Percentiles rank a stretch among this genome's conserved stretches.
Conservation (phyloP, 2,329 filamentous ascomycete genomes). For the Saccharata proteae region DNA sequence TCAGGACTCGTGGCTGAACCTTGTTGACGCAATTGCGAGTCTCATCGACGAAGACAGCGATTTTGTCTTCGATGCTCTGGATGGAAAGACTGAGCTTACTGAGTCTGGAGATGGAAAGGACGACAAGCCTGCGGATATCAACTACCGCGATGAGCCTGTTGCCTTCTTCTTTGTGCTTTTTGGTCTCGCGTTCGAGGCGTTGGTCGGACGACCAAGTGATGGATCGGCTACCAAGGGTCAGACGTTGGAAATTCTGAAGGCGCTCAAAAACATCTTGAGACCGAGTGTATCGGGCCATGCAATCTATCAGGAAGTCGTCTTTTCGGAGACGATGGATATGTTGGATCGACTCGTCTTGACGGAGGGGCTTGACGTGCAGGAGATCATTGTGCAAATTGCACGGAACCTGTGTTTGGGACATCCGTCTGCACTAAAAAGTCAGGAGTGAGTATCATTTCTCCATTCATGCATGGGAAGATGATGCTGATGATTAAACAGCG, state of each 20-base stretch:
- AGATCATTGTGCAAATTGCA: constrained; percentile 87
- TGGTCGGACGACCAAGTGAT: constrained; percentile 56
- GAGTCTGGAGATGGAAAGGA: constrained; percentile 8
- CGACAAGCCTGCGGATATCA: constrained; percentile 54
- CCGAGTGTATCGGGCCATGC: constrained; percentile 92
- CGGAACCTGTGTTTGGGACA: constrained; percentile 82
- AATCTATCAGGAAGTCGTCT: constrained; percentile 91
- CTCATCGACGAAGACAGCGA: constrained; percentile 96
- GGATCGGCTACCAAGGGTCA: constrained; percentile 50
- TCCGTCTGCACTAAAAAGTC: constrained; percentile 66
- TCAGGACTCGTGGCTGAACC: constrained; percentile 90
- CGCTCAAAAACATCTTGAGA: constrained; percentile 86
- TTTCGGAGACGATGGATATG: constrained; percentile 93
- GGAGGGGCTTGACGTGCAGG: constrained; percentile 77
- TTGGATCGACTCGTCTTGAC: constrained; percentile 87
- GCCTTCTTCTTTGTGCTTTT: constrained; percentile 99
- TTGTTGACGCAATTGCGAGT: constrained; percentile 94
- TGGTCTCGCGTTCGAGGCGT: constrained; percentile 87
- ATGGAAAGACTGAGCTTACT: constrained; percentile 53
- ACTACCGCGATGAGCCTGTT: constrained; percentile 94
- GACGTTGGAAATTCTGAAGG: constrained; percentile 76
- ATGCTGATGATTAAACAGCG: constrained; percentile 12
- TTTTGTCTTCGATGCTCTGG: constrained; percentile 92
- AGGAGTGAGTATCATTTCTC: constrained; percentile 33
- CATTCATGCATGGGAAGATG: background rate